Conservation (phyloP, 371 early-diverging fungal genomes). For the Phascolomyces articulosus region DNA sequence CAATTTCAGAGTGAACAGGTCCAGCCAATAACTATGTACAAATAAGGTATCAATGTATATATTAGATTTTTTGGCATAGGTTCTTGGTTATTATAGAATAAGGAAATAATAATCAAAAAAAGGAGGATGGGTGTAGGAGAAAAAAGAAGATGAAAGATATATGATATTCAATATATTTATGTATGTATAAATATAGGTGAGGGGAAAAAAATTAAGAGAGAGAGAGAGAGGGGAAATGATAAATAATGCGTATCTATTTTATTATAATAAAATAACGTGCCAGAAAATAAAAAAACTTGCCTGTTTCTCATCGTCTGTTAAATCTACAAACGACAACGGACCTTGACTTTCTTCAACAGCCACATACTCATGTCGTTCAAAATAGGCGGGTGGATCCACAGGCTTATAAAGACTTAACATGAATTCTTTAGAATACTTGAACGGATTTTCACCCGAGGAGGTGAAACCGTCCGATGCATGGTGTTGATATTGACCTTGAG, state of each 20-base stretch:
- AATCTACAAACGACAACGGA: conserved; percentile 68
- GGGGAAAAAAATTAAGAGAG: too few relatives aligned
- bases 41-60: not conserved
- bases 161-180: too few relatives aligned
- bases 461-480: conserved; percentile 6
- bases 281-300: conserved; percentile 15
- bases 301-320: conserved; percentile 73
- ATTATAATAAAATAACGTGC: not conserved
- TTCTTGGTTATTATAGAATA: not conserved
- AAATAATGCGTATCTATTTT: not conserved
- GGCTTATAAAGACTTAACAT: conserved; percentile 79
- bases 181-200: conserved; percentile 22
- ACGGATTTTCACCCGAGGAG: conserved; percentile 41
- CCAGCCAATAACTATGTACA: conserved; percentile 48
- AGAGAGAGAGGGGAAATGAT: not conserved
- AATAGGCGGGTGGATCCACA: conserved; percentile 63
- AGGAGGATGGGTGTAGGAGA: not conserved
- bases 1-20: conserved; percentile 56
- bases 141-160: too few relatives aligned
- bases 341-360: conserved; percentile 62
- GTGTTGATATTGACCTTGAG: not conserved
- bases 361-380: conserved; percentile 75
- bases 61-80: not conserved
- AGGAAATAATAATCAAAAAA: not conserved
- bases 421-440: conserved; percentile 79